Conservation (phyloP, 306 rosid genomes). For the Vachellia collinsii region DNA sequence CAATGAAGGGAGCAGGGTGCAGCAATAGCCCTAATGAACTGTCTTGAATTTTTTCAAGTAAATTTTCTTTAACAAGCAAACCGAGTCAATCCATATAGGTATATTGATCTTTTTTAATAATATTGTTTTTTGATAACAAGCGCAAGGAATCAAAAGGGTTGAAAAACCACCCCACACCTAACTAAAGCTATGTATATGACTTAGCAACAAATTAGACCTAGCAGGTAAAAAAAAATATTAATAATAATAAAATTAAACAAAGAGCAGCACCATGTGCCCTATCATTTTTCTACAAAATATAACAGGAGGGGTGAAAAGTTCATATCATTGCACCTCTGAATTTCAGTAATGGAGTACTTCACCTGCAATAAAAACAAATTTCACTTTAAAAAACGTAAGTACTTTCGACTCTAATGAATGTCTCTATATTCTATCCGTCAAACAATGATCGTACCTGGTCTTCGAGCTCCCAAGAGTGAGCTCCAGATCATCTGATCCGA, state of each 20-base stretch:
- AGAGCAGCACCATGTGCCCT: constrained; percentile 41
- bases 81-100: constrained; percentile 53
- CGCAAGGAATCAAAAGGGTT: constrained; percentile 45
- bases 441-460: constrained; percentile 55
- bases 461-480: constrained; percentile 90
- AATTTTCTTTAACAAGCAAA: constrained; percentile 32
- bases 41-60: constrained; percentile 8
- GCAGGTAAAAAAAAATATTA: constrained; percentile 29
- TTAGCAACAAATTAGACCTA: constrained; percentile 36
- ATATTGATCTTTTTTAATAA: constrained; percentile 44
- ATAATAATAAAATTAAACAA: constrained; percentile 16
- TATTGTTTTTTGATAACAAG: too few relatives aligned
- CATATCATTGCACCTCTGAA: constrained; percentile 27
- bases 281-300: constrained; percentile 37
- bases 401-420: neutral
- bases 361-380: constrained; percentile 50
- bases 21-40: neutral
- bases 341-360: constrained; percentile 35
- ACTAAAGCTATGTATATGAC: constrained; percentile 51
- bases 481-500: constrained; percentile 82
- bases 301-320: constrained; percentile 41
- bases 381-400: constrained; percentile 20
- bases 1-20: neutral
- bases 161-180: constrained; percentile 52
- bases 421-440: constrained; percentile 9